Percentiles rank a stretch among this genome's conserved stretches.
phyloP scores from a whole-genome alignment of 2,329 filamentous ascomycete genomes.

The Ceratocystis destructans region DNA sequence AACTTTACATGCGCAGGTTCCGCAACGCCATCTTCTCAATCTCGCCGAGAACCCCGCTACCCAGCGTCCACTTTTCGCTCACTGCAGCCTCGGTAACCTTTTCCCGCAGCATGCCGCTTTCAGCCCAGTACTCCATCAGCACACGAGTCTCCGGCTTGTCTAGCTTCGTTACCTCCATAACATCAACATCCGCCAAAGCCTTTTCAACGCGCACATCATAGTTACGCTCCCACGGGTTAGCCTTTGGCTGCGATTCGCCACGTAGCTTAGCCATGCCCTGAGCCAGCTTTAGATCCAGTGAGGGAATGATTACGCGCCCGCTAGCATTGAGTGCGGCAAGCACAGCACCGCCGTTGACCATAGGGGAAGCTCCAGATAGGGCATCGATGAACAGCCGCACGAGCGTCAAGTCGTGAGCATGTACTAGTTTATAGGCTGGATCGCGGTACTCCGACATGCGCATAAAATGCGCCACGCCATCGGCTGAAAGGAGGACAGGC shows the following conservation, averaged over 20 bases:
- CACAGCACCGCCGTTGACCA: constrained; percentile 64
- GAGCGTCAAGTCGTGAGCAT: constrained; percentile 71
- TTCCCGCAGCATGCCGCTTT: constrained; percentile 63
- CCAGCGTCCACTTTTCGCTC: constrained; percentile 69
- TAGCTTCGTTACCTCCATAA: constrained; percentile 51
- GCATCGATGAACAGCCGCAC: constrained; percentile 61
- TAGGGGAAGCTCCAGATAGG: constrained; percentile 44
- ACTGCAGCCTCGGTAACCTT: constrained; percentile 58
- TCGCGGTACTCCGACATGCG: constrained; percentile 60
- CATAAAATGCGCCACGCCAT: constrained; percentile 75
- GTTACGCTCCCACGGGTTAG: constrained; percentile 40
- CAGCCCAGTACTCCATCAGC: constrained; percentile 87
- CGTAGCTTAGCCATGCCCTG: constrained; percentile 37
- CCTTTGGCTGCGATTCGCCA: constrained; percentile 28
- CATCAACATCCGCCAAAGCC: constrained; percentile 35
- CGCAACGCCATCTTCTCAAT: constrained; percentile 54
- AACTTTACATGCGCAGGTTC: constrained; percentile 33
- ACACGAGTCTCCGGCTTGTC: constrained; percentile 60
- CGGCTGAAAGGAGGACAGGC: constrained; percentile 59
- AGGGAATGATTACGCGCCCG: constrained; percentile 51
- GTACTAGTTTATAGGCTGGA: constrained; percentile 57
- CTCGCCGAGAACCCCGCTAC: constrained; percentile 70
- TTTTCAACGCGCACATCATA: constrained; percentile 46
- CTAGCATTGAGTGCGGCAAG: constrained; percentile 60
- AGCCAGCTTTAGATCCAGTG: constrained; percentile 53